Evolutionary conservation across 768 basidiomycete genomes (phyloP).

Genomic region (Collybia nuda): DNA sequence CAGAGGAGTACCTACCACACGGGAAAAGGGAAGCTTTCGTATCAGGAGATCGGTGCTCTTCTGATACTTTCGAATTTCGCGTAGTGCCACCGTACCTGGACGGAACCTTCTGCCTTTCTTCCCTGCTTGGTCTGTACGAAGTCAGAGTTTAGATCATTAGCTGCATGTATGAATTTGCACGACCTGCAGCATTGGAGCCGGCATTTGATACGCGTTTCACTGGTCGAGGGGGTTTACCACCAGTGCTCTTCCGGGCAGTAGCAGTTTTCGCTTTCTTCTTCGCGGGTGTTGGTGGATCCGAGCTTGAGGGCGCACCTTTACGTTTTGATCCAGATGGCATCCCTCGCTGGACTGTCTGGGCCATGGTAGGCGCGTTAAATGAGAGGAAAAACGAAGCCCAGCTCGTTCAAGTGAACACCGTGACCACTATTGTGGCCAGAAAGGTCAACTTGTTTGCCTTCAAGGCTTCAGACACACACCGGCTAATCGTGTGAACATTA

Average conservation of each 20-base stretch:
- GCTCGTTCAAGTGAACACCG: too few species aligned
- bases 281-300: conserved; percentile 46
- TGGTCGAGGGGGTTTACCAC: conserved; percentile 54
- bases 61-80: conserved; percentile 94
- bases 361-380: conserved; percentile 42
- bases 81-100: conserved; percentile 87
- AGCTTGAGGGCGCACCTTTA: conserved; percentile 40
- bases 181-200: conserved; percentile 6
- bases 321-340: conserved; percentile 45
- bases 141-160: not conserved
- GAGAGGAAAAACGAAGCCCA: too few species aligned
- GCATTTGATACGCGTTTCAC: conserved; percentile 17
- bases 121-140: not conserved
- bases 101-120: conserved; percentile 70
- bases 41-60: conserved; percentile 89
- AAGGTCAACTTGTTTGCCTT: too few species aligned
- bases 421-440: too few species aligned
- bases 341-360: conserved; percentile 64
- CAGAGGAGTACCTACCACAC: conserved; percentile 61
- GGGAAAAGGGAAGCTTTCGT: conserved; percentile 87
- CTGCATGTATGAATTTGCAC: not conserved
- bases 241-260: conserved; percentile 87
- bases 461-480: too few species aligned
- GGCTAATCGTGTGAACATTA: too few species aligned
- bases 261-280: conserved; percentile 49